Percentiles rank a stretch among this genome's conserved stretches.
Conservation (phyloP, 2,329 filamentous ascomycete genomes). For the Zasmidium citrigriseum region DNA sequence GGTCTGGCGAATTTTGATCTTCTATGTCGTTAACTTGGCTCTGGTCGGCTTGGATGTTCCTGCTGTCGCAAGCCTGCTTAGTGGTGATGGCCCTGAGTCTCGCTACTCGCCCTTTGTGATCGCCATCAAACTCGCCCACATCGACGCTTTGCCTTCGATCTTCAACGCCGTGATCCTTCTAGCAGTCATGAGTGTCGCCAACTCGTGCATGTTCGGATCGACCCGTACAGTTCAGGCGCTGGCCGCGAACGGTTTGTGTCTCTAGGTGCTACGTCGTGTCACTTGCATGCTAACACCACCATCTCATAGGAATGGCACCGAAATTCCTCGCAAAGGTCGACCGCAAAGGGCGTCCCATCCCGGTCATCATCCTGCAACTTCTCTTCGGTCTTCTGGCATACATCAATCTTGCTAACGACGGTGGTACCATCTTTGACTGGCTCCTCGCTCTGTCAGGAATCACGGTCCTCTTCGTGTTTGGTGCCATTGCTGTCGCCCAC, state of each 20-base stretch:
- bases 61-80: slow-evolving; percentile 41
- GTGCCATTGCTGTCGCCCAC: slow-evolving; percentile 80
- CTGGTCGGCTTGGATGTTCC: slow-evolving; percentile 32
- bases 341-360: slow-evolving; percentile 75
- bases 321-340: slow-evolving; percentile 79
- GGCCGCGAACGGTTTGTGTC: slow-evolving; percentile 38
- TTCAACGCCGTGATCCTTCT: slow-evolving; percentile 77
- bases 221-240: slow-evolving; percentile 58
- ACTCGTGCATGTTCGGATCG: slow-evolving; percentile 59
- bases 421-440: slow-evolving; percentile 71
- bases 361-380: slow-evolving; percentile 68
- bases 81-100: slow-evolving; percentile 45
- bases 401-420: slow-evolving; percentile 62
- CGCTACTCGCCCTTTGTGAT: slow-evolving; percentile 66
- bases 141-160: slow-evolving; percentile 67
- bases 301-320: slow-evolving; percentile 66
- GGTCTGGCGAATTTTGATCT: slow-evolving; percentile 33
- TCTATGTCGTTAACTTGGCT: slow-evolving; percentile 34
- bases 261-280: not conserved
- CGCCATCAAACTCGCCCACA: slow-evolving; percentile 67
- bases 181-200: slow-evolving; percentile 58
- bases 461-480: slow-evolving; percentile 75
- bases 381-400: slow-evolving; percentile 72
- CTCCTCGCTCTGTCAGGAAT: slow-evolving; percentile 72
- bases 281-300: slow-evolving; percentile 3